Evolutionary conservation across 129 eudicot genomes (phyloP).

Genomic region (Chrysanthemum lavandulifolium): DNA sequence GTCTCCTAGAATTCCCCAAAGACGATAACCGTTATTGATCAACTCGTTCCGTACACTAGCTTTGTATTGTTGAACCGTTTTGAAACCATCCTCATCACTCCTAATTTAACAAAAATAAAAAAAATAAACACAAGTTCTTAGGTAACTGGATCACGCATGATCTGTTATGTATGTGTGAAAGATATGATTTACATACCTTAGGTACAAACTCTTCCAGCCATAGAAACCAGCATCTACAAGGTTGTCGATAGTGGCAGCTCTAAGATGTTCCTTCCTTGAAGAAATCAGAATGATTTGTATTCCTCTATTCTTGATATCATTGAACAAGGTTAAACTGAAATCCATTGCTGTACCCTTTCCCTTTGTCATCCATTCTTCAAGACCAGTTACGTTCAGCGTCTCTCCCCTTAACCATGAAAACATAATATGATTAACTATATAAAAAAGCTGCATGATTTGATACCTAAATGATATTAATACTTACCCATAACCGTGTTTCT

Average conservation of each 20-base stretch:
- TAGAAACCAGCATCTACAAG: slow-evolving; percentile 52
- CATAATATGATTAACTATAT: not conserved
- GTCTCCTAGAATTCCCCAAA: slow-evolving; percentile 68
- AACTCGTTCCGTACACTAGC: slow-evolving; percentile 48
- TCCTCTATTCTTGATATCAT: slow-evolving; percentile 56
- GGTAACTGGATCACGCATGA: not conserved
- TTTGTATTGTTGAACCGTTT: slow-evolving; percentile 45
- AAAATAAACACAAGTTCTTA: too few species aligned
- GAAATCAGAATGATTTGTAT: slow-evolving; percentile 57
- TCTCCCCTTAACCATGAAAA: slow-evolving; percentile 37
- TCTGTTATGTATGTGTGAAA: not conserved
- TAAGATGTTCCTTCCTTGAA: slow-evolving; percentile 54
- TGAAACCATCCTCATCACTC: slow-evolving; percentile 36
- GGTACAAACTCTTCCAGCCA: slow-evolving; percentile 62
- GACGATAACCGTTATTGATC: slow-evolving; percentile 40
- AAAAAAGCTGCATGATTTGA: not conserved
- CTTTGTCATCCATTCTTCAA: slow-evolving; percentile 67
- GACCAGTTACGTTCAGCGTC: slow-evolving; percentile 44
- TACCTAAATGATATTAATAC: not conserved
- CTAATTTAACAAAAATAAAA: slow-evolving; percentile 11
- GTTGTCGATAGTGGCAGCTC: slow-evolving; percentile 65
- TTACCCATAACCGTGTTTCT: slow-evolving; percentile 59
- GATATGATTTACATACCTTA: slow-evolving; percentile 33
- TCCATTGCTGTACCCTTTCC: slow-evolving; percentile 57
- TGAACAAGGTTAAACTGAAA: slow-evolving; percentile 42